These are phyloP conservation scores for Cercospora citrullina DNA, from an alignment of 2,329 filamentous ascomycete species.

Conservation along the genomic window DNA sequence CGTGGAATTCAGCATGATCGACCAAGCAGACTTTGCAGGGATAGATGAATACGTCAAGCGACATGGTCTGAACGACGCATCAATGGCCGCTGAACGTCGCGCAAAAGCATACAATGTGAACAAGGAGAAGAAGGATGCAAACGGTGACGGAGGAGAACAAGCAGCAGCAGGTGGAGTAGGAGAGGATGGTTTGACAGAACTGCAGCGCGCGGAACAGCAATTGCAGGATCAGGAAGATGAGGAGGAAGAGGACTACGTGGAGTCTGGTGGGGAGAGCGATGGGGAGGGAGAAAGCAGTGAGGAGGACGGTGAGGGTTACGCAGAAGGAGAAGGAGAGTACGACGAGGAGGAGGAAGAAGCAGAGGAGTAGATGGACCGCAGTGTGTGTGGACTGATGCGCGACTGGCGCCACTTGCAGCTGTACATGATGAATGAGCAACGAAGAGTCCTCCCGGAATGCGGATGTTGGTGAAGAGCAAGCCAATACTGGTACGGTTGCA, in stretches of 20 bases:
- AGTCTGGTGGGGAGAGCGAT: constrained; percentile 38
- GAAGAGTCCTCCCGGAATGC: neutral
- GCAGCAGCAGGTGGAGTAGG: constrained; percentile 30
- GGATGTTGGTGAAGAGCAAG: neutral
- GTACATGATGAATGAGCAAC: neutral
- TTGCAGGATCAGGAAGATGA: constrained; percentile 40
- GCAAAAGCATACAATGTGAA: constrained; percentile 62
- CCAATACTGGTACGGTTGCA: neutral
- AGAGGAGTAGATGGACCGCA: neutral
- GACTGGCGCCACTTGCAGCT: neutral
- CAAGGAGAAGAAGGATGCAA: constrained; percentile 37
- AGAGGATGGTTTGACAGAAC: constrained; percentile 32
- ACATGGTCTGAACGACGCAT: constrained; percentile 63
- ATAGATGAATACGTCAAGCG: constrained; percentile 64
- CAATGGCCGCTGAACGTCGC: constrained; percentile 59
- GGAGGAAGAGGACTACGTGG: constrained; percentile 39
- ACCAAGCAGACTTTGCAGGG: constrained; percentile 62
- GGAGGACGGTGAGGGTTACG: constrained; percentile 32
- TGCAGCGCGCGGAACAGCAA: constrained; percentile 37
- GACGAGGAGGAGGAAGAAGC: constrained; percentile 23
- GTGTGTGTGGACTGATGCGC: neutral
- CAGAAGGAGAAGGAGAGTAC: constrained; percentile 31
- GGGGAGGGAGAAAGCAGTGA: constrained; percentile 37
- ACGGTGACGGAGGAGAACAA: constrained; percentile 24
- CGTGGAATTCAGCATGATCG: constrained; percentile 65